Evolutionary conservation across 179 eudicot species (phyloP).

Genomic region (Heliamphora pulchella): DNA sequence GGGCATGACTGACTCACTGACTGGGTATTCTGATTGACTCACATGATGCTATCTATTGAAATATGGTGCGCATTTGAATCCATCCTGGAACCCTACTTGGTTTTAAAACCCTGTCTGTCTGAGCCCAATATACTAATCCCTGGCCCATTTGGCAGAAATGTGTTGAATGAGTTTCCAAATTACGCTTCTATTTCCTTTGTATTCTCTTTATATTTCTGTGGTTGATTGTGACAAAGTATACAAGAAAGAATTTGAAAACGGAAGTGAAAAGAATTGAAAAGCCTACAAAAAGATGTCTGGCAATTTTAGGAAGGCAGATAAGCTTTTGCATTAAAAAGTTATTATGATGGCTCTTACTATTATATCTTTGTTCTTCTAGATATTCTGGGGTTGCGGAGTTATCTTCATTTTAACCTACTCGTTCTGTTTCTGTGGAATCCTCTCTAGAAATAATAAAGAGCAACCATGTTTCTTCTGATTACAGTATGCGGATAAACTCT

Average conservation of each 20-base stretch:
- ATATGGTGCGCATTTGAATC: neutral
- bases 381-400: neutral
- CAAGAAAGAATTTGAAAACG: neutral
- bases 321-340: neutral
- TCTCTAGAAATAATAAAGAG: neutral
- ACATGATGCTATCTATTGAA: neutral
- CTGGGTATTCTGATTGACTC: neutral
- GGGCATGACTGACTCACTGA: neutral
- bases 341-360: neutral
- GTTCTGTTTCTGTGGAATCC: neutral
- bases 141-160: neutral
- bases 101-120: neutral
- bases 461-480: constrained; percentile 18
- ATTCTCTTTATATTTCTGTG: neutral
- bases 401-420: neutral
- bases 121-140: neutral
- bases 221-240: neutral
- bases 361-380: neutral
- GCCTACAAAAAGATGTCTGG: neutral
- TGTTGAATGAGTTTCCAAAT: neutral
- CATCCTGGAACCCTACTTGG: neutral
- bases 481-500: constrained; percentile 82
- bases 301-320: neutral
- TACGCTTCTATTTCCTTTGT: neutral
- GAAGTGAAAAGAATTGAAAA: neutral